These are phyloP conservation scores for Parasitella parasitica DNA, from an alignment of 371 early-diverging fungal genomes.

Conservation along the genomic window DNA sequence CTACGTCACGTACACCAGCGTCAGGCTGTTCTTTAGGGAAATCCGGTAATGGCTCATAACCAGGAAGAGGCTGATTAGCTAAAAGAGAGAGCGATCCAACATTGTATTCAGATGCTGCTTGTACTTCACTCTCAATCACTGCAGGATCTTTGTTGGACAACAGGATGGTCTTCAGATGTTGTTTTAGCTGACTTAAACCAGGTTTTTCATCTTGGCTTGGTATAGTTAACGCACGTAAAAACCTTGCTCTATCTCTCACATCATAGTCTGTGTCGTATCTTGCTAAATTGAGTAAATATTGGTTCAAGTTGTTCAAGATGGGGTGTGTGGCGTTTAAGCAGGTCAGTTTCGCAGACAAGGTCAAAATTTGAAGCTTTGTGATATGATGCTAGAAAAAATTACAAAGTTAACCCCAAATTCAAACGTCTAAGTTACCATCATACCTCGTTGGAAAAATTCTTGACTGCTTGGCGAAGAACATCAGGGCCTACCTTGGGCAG, in stretches of 20 bases:
- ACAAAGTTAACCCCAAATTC: too few relatives aligned
- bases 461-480: conserved; percentile 75
- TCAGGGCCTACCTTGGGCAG: conserved; percentile 74
- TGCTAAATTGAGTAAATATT: conserved; percentile 82
- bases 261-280: conserved; percentile 87
- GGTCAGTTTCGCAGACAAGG: conserved; percentile 73
- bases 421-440: background rate
- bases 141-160: conserved; percentile 56
- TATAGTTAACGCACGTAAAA: conserved; percentile 73
- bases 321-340: conserved; percentile 48
- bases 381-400: conserved; percentile 50
- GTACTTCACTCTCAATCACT: conserved; percentile 37
- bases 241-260: conserved; percentile 89
- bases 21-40: conserved; percentile 80
- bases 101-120: conserved; percentile 54
- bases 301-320: conserved; percentile 56
- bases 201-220: conserved; percentile 41
- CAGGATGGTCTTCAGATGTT: conserved; percentile 49
- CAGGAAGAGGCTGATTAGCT: conserved; percentile 66
- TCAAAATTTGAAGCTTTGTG: conserved; percentile 81
- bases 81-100: conserved; percentile 84
- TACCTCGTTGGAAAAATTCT: conserved; percentile 72
- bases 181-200: conserved; percentile 39
- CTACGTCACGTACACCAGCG: conserved; percentile 59
- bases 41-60: conserved; percentile 81